These are phyloP conservation scores for Saccharomycopsis sp. DNA, from an alignment of 805 yeast genomes.

Conservation along the genomic window DNA sequence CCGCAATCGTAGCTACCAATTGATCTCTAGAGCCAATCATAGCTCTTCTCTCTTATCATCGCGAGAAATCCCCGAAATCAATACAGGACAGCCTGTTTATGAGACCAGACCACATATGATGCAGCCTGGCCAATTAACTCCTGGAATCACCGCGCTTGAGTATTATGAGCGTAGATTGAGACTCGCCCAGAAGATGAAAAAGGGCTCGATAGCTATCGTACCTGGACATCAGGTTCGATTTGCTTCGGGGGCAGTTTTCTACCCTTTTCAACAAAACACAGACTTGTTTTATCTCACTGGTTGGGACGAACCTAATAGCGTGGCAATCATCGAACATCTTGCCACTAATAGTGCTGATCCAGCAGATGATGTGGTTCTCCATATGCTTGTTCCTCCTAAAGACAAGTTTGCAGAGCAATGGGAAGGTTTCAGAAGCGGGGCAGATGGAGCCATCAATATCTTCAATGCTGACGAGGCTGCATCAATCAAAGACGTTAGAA, in stretches of 20 bases:
- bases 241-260: slow-evolving; percentile 87
- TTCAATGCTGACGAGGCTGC: slow-evolving; percentile 82
- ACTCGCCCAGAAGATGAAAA: slow-evolving; percentile 53
- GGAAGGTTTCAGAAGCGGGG: slow-evolving; percentile 93
- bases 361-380: slow-evolving; percentile 39
- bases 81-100: slow-evolving; percentile 78
- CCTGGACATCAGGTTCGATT: slow-evolving; percentile 67
- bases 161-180: slow-evolving; percentile 63
- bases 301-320: slow-evolving; percentile 84
- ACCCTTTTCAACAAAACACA: slow-evolving; percentile 88
- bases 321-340: slow-evolving; percentile 59
- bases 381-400: slow-evolving; percentile 81
- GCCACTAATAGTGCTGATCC: slow-evolving; percentile 37
- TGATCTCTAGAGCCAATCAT: background rate
- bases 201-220: slow-evolving; percentile 62
- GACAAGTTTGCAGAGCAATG: slow-evolving; percentile 76
- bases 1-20: background rate
- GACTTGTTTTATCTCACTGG: slow-evolving; percentile 85
- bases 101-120: slow-evolving; percentile 80
- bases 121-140: slow-evolving; percentile 73
- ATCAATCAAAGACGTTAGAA: slow-evolving; percentile 38
- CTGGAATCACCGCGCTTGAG: slow-evolving; percentile 80
- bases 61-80: slow-evolving; percentile 36
- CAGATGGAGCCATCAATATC: slow-evolving; percentile 69
- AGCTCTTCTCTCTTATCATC: slow-evolving; percentile 27